Conservation (phyloP, 2,329 filamentous ascomycete genomes). For the Capronia epimyces region DNA sequence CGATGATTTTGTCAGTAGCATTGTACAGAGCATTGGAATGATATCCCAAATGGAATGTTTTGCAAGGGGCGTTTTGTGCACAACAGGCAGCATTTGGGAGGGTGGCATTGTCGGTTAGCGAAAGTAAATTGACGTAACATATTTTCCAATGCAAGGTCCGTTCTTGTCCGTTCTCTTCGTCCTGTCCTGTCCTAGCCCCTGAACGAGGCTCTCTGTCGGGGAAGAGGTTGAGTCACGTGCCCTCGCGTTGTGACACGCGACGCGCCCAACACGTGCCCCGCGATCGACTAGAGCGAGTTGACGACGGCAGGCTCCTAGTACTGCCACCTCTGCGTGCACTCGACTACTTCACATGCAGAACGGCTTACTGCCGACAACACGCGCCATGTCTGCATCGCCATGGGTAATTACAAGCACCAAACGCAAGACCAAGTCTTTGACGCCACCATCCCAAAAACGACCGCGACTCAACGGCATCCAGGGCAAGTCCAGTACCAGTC, state of each 20-base stretch:
- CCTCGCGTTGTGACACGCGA: not conserved
- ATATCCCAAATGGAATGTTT: not conserved
- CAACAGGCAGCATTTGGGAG: no score
- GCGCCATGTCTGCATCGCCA: constrained; percentile 10
- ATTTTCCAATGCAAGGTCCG: no score
- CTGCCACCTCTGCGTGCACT: not conserved
- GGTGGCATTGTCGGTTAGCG: no score
- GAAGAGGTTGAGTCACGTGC: not conserved
- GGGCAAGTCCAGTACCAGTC: not conserved
- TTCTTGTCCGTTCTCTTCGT: no score
- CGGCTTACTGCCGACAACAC: not conserved
- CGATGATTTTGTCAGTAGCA: not conserved
- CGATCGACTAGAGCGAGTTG: not conserved
- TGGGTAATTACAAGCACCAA: constrained; percentile 25
- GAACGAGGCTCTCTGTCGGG: not conserved
- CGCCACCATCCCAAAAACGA: constrained; percentile 18
- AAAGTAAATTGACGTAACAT: no score
- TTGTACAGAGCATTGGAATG: not conserved
- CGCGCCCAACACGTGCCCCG: not conserved
- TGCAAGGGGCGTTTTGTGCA: not conserved
- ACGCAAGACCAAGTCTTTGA: constrained; percentile 13
- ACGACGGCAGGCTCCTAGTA: not conserved
- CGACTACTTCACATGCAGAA: not conserved
- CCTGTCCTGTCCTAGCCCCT: not conserved
- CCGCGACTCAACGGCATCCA: constrained; percentile 7